These are phyloP conservation scores for Pezicula radicicola DNA, from an alignment of 2,329 filamentous ascomycete species.

Conservation along the genomic window DNA sequence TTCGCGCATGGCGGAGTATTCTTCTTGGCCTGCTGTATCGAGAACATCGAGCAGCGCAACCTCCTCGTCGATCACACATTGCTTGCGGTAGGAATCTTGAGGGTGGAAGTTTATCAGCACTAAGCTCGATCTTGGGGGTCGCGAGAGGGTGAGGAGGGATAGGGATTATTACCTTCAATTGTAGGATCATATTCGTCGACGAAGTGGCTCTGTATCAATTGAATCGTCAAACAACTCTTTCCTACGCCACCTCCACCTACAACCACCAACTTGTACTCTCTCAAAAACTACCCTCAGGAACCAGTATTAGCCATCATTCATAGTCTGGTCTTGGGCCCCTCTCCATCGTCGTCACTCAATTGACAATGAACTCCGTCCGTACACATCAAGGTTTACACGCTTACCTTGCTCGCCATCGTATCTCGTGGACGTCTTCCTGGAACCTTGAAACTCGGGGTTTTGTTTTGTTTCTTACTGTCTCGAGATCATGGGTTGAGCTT, in stretches of 20 bases:
- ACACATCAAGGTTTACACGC: slow-evolving; percentile 1
- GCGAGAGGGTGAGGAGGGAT: slow-evolving; percentile 6
- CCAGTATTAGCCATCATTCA: background rate
- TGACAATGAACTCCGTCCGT: background rate
- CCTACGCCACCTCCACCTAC: slow-evolving; percentile 97
- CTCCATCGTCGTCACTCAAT: slow-evolving; percentile 3
- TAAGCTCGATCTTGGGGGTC: background rate
- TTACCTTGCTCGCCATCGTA: slow-evolving; percentile 35
- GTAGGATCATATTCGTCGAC: slow-evolving; percentile 99
- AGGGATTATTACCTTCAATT: slow-evolving; percentile 78
- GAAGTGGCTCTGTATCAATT: slow-evolving; percentile 91
- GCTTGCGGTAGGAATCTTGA: slow-evolving; percentile 98
- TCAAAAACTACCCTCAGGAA: slow-evolving; percentile 59
- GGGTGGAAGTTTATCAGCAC: background rate
- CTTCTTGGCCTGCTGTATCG: slow-evolving; percentile 97
- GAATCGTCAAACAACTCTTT: slow-evolving; percentile 98
- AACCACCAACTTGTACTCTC: slow-evolving; percentile 95
- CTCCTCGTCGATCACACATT: slow-evolving; percentile 98
- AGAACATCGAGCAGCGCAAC: slow-evolving; percentile 96
- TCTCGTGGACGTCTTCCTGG: too few species aligned
- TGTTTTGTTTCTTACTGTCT: background rate
- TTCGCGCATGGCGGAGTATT: slow-evolving; percentile 99
- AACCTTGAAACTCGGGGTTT: slow-evolving; percentile 9
- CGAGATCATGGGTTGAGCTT: too few species aligned
- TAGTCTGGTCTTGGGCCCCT: background rate